A percentile compares a stretch with the other conserved stretches of the same genome.
These are phyloP conservation scores for Fusarium nanum DNA, from an alignment of 2,329 filamentous ascomycete genomes.

Conservation along the genomic window DNA sequence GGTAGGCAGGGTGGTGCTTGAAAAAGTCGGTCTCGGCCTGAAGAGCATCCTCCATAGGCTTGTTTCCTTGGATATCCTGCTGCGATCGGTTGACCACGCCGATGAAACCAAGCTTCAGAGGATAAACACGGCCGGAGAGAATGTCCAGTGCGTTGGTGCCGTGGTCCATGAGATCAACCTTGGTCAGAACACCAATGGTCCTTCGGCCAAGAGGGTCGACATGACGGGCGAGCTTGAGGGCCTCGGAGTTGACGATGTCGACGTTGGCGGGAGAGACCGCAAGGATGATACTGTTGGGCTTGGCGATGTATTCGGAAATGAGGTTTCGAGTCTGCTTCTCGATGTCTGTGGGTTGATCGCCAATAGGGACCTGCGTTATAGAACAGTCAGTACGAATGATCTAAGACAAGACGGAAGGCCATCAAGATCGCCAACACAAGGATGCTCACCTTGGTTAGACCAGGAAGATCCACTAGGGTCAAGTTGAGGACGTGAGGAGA, in stretches of 20 bases:
- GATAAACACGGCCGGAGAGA: slow-evolving; percentile 95
- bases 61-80: slow-evolving; percentile 96
- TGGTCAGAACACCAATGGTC: slow-evolving; percentile 96
- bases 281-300: slow-evolving; percentile 97
- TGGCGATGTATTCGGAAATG: slow-evolving; percentile 98
- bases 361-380: slow-evolving; percentile 81
- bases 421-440: slow-evolving; percentile 20
- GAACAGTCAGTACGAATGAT: slow-evolving; percentile 33
- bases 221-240: slow-evolving; percentile 94
- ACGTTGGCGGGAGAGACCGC: slow-evolving; percentile 98
- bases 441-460: slow-evolving; percentile 83
- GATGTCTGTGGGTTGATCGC: slow-evolving; percentile 96
- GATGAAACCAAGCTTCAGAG: slow-evolving; percentile 96
- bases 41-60: slow-evolving; percentile 92
- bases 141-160: slow-evolving; percentile 98
- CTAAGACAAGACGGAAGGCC: slow-evolving; percentile 23
- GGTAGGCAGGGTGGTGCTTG: slow-evolving; percentile 94
- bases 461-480: slow-evolving; percentile 94
- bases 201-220: slow-evolving; percentile 93
- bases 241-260: slow-evolving; percentile 98
- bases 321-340: slow-evolving; percentile 98
- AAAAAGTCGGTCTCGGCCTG: slow-evolving; percentile 95
- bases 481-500: slow-evolving; percentile 96
- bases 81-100: slow-evolving; percentile 98
- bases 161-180: slow-evolving; percentile 98